Evolutionary conservation across 805 yeast species (phyloP).

Genomic region (Saccharomycopsis selenospora): DNA sequence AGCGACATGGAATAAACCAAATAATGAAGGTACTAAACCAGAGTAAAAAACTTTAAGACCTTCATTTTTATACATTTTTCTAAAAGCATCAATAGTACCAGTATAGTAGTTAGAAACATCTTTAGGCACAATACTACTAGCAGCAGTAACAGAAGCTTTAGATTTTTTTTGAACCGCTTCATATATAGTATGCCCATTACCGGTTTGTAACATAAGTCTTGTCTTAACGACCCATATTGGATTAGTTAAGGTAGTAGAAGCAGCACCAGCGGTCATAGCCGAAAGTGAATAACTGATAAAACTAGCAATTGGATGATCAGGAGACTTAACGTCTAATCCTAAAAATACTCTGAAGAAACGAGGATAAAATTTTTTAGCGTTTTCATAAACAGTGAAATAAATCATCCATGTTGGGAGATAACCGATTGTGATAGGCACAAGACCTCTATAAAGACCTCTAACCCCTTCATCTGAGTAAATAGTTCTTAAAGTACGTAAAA

Average conservation of each 20-base stretch:
- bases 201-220: constrained; percentile 80
- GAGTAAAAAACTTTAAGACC: constrained; percentile 79
- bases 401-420: constrained; percentile 98
- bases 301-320: constrained; percentile 22
- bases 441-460: constrained; percentile 79
- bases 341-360: constrained; percentile 28
- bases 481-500: constrained; percentile 53
- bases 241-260: constrained; percentile 77
- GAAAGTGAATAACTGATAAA: constrained; percentile 37
- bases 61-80: constrained; percentile 68
- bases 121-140: constrained; percentile 19
- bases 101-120: constrained; percentile 39
- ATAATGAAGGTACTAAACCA: constrained; percentile 82
- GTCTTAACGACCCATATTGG: constrained; percentile 99
- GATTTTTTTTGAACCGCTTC: constrained; percentile 24
- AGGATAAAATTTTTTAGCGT: constrained; percentile 55
- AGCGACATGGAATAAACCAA: constrained; percentile 90
- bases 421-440: constrained; percentile 87
- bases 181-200: constrained; percentile 35
- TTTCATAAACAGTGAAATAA: constrained; percentile 84
- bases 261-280: constrained; percentile 85
- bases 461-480: constrained; percentile 75
- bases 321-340: neutral
- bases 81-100: constrained; percentile 80
- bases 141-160: constrained; percentile 21